Evolutionary conservation across 768 basidiomycete genomes (phyloP).

Genomic region (Gymnopilus dilepis): DNA sequence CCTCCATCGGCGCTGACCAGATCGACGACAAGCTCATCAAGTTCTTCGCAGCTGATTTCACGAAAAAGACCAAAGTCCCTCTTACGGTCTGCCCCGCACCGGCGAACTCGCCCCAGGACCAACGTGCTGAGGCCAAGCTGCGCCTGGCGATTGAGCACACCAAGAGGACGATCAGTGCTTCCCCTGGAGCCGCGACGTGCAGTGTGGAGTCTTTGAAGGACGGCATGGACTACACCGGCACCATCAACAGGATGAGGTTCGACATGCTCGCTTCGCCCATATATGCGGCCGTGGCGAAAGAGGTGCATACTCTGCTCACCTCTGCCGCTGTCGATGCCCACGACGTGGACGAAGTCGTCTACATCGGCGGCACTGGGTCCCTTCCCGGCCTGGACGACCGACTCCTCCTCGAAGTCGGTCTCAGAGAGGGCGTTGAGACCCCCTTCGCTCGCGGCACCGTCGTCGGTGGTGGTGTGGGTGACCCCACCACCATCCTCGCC

Average conservation of each 20-base stretch:
- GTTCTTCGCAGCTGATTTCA: slow-evolving; percentile 95
- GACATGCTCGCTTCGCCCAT: slow-evolving; percentile 66
- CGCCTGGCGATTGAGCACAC: slow-evolving; percentile 93
- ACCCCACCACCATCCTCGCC: slow-evolving; percentile 79
- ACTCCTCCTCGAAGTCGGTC: slow-evolving; percentile 49
- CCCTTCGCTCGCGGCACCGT: slow-evolving; percentile 72
- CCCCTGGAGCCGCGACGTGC: slow-evolving; percentile 85
- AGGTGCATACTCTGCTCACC: slow-evolving; percentile 57
- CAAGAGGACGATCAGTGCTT: slow-evolving; percentile 90
- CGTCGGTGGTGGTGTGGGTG: slow-evolving; percentile 73
- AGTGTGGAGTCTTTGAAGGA: slow-evolving; percentile 95
- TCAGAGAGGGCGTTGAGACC: slow-evolving; percentile 65
- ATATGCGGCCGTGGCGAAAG: slow-evolving; percentile 59
- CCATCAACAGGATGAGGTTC: slow-evolving; percentile 58
- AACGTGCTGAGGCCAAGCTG: slow-evolving; percentile 92
- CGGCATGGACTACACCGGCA: slow-evolving; percentile 85
- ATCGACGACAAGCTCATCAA: slow-evolving; percentile 86
- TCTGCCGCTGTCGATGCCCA: slow-evolving; percentile 61
- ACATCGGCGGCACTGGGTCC: slow-evolving; percentile 76
- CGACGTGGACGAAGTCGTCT: slow-evolving; percentile 80
- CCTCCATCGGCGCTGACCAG: slow-evolving; percentile 64
- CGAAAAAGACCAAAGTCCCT: slow-evolving; percentile 89
- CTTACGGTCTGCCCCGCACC: slow-evolving; percentile 70
- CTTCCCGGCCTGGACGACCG: slow-evolving; percentile 78
- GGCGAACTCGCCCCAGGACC: slow-evolving; percentile 51